Evolutionary conservation across 148 eudicot species (phyloP).

Genomic region (Selenicereus undatus): DNA sequence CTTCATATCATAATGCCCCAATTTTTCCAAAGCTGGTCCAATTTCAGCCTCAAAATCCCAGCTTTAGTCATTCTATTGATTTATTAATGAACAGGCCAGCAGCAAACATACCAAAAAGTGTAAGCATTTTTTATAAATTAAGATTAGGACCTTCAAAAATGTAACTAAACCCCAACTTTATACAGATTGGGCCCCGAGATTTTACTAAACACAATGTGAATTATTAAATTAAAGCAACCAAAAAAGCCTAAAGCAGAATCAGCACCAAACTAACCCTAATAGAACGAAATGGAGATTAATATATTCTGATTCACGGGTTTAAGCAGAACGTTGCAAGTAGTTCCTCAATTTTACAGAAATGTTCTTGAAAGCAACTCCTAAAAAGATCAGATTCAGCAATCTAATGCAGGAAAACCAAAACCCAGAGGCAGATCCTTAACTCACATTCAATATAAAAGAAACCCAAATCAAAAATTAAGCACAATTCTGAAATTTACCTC

Average conservation of each 20-base stretch:
- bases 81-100: not conserved
- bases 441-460: not conserved
- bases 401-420: not conserved
- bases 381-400: constrained; percentile 10
- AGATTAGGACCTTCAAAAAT: constrained; percentile 16
- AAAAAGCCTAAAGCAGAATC: not conserved
- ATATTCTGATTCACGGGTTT: not conserved
- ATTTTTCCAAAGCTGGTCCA: not conserved
- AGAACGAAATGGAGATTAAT: not conserved
- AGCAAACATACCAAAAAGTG: constrained; percentile 15
- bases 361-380: not conserved
- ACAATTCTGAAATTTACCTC: constrained; percentile 24
- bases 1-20: not conserved
- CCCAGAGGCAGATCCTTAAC: constrained; percentile 30
- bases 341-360: constrained; percentile 5
- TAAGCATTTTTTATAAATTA: constrained; percentile 8
- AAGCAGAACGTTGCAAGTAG: not conserved
- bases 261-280: not conserved
- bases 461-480: constrained; percentile 16
- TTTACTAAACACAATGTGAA: constrained; percentile 10
- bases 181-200: constrained; percentile 29
- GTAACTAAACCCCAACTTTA: constrained; percentile 23
- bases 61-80: not conserved
- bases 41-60: not conserved
- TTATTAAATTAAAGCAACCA: constrained; percentile 15